phyloP scores from a whole-genome alignment of 257 asterid species.

The Capsicum rhomboideum region DNA sequence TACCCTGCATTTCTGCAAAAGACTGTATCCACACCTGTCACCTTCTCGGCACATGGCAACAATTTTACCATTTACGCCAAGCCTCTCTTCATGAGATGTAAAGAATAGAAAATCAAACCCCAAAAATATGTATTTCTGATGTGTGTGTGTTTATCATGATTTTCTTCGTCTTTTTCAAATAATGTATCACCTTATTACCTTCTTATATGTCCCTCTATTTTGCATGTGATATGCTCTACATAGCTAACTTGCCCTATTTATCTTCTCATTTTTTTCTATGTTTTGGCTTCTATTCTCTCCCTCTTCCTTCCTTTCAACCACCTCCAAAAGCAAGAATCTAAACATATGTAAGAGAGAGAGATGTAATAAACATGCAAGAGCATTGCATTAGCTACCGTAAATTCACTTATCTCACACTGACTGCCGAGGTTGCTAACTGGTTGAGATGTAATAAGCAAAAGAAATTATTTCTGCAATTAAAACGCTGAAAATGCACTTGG shows the following conservation, averaged over 20 bases:
- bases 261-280: not conserved
- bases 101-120: not conserved
- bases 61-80: too few species aligned
- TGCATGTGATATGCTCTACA: not conserved
- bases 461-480: not conserved
- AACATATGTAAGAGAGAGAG: not conserved
- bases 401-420: not conserved
- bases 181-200: not conserved
- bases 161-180: not conserved
- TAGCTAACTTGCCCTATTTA: not conserved
- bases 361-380: not conserved
- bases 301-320: not conserved
- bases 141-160: not conserved
- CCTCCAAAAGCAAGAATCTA: not conserved
- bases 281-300: not conserved
- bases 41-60: too few species aligned
- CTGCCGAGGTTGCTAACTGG: not conserved
- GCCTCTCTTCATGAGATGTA: not conserved
- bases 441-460: not conserved
- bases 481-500: not conserved
- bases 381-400: not conserved
- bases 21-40: too few species aligned
- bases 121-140: not conserved
- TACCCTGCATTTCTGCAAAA: too few species aligned
- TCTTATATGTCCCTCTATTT: not conserved